phyloP scores from a whole-genome alignment of 805 yeast genomes.

The Ogataea minuta region DNA sequence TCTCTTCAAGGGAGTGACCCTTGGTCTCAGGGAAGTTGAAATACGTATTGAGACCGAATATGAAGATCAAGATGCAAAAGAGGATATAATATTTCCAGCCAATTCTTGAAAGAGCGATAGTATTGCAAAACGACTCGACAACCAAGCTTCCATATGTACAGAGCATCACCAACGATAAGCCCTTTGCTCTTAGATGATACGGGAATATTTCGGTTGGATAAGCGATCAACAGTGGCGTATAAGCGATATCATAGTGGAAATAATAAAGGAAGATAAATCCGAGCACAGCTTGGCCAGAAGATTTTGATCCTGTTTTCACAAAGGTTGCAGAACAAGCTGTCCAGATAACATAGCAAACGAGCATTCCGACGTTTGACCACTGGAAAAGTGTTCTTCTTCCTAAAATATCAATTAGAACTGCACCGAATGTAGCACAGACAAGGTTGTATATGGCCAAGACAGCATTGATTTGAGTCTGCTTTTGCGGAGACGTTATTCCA shows the following conservation, averaged over 20 bases:
- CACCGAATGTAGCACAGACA: conserved; percentile 31
- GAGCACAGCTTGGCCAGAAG: conserved; percentile 26
- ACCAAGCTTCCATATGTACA: conserved; percentile 4
- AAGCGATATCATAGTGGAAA: conserved; percentile 42
- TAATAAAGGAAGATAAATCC: conserved; percentile 31
- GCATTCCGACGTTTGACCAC: conserved; percentile 37
- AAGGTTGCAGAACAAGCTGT: conserved; percentile 45
- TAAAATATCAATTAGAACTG: conserved; percentile 30
- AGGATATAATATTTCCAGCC: conserved; percentile 37
- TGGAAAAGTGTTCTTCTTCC: conserved; percentile 40
- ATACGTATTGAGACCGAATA: conserved; percentile 24
- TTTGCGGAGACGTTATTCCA: conserved; percentile 48
- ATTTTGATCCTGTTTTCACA: conserved; percentile 6
- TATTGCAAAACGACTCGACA: conserved; percentile 24
- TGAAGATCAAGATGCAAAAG: conserved; percentile 32
- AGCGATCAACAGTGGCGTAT: conserved; percentile 45
- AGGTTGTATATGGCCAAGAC: conserved; percentile 48
- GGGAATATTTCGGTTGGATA: conserved; percentile 51
- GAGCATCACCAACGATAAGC: conserved; percentile 36
- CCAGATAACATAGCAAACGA: conserved; percentile 41
- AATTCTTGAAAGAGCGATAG: conserved; percentile 39
- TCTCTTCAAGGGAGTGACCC: conserved; percentile 40
- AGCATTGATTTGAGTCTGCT: conserved; percentile 51
- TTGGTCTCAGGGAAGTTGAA: conserved; percentile 47
- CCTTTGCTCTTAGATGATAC: conserved; percentile 55